phyloP scores from a whole-genome alignment of 805 yeast genomes.

The Saturnispora besseyi region DNA sequence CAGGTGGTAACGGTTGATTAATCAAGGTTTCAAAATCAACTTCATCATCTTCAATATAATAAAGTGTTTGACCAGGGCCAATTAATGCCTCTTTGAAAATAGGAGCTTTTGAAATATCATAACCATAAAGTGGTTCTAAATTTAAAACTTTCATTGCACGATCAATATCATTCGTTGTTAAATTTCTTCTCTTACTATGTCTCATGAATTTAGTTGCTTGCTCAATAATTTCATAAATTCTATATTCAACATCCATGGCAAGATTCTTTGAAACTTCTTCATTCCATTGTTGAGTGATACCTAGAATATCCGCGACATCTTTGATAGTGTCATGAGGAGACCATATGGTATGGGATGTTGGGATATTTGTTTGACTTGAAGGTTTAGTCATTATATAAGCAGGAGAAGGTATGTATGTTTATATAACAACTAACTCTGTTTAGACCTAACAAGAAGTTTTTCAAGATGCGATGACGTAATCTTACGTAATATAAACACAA shows the following conservation, averaged over 20 bases:
- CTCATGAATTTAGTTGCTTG: constrained; percentile 95
- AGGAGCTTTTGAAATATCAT: constrained; percentile 61
- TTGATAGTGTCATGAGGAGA: constrained; percentile 95
- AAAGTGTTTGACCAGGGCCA: constrained; percentile 88
- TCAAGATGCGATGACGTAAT: too few relatives aligned
- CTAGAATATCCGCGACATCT: constrained; percentile 90
- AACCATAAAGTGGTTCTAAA: constrained; percentile 90
- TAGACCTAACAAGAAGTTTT: too few relatives aligned
- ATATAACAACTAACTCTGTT: too few relatives aligned
- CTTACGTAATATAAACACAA: too few relatives aligned
- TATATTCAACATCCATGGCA: constrained; percentile 99
- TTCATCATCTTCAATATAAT: constrained; percentile 85
- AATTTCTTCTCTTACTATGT: constrained; percentile 75
- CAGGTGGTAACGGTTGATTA: constrained; percentile 90
- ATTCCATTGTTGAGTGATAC: constrained; percentile 52
- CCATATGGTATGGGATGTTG: constrained; percentile 86
- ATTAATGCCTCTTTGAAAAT: constrained; percentile 81
- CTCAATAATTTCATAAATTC: constrained; percentile 90
- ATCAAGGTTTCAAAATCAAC: constrained; percentile 89
- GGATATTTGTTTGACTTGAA: constrained; percentile 30
- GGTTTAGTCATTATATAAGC: not conserved
- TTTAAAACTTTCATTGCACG: constrained; percentile 77
- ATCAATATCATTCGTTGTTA: constrained; percentile 74
- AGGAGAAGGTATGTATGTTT: too few relatives aligned
- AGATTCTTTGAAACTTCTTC: constrained; percentile 91